phyloP scores from a whole-genome alignment of 2,329 filamentous ascomycete genomes.

The Pseudogymnoascus sp. region DNA sequence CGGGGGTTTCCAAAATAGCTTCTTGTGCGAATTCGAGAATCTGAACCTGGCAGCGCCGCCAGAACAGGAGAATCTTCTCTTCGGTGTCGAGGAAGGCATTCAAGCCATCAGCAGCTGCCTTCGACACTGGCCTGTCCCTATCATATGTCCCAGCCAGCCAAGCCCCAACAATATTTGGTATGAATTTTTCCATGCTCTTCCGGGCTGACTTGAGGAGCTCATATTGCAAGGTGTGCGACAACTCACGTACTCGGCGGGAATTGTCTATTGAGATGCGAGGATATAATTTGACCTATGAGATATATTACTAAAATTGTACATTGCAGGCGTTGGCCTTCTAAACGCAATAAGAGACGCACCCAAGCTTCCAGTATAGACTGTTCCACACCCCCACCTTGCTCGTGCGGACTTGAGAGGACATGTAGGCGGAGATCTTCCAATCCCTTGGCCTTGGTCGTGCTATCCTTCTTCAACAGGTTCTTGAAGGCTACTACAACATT shows the following conservation, averaged over 20 bases:
- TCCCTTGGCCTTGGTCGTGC: constrained; percentile 82
- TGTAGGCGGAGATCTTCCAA: constrained; percentile 73
- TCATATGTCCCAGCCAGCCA: constrained; percentile 91
- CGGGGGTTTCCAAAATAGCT: constrained; percentile 70
- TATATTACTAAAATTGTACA: constrained; percentile 34
- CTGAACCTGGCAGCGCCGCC: constrained; percentile 70
- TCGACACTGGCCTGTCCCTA: constrained; percentile 66
- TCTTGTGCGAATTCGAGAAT: constrained; percentile 77
- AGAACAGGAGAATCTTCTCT: constrained; percentile 70
- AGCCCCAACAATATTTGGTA: constrained; percentile 72
- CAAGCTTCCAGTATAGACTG: constrained; percentile 81
- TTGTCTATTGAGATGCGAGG: constrained; percentile 86
- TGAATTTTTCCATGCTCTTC: constrained; percentile 73
- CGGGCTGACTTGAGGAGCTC: constrained; percentile 55
- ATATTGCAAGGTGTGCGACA: constrained; percentile 68
- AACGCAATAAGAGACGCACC: constrained; percentile 46
- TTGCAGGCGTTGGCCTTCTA: constrained; percentile 12
- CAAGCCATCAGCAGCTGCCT: constrained; percentile 70
- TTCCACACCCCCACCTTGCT: constrained; percentile 57
- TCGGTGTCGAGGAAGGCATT: constrained; percentile 67
- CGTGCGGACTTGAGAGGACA: constrained; percentile 47
- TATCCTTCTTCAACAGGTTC: constrained; percentile 86
- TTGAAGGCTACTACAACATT: constrained; percentile 87
- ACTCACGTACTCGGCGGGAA: constrained; percentile 76
- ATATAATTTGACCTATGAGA: constrained; percentile 67